A percentile compares a stretch with the other conserved stretches of the same genome.
Evolutionary conservation across 352 stramenopile species (phyloP).

Genomic region (Pythium brassicae): DNA sequence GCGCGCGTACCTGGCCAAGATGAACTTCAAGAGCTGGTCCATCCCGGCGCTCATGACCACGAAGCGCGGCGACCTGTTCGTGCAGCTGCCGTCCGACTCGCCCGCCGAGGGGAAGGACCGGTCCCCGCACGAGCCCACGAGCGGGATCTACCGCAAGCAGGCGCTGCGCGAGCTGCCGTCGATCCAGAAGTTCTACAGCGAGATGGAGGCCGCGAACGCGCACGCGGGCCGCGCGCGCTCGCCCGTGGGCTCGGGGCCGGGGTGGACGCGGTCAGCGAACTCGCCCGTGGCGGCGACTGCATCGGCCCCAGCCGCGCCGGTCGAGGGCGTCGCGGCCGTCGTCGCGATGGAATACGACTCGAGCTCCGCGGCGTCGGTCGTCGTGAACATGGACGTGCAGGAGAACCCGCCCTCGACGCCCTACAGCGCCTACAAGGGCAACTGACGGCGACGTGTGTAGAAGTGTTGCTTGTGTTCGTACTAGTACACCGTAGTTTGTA

Average conservation of each 20-base stretch:
- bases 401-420: slow-evolving; percentile 9
- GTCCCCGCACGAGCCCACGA: slow-evolving; percentile 13
- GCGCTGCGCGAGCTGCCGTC: slow-evolving; percentile 13
- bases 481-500: neutral
- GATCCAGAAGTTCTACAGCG: slow-evolving; percentile 17
- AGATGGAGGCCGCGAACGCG: slow-evolving; percentile 3
- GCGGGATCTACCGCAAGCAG: slow-evolving; percentile 16
- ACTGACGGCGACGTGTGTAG: too few species aligned
- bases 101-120: slow-evolving; percentile 7
- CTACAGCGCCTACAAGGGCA: slow-evolving; percentile 12
- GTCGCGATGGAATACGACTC: slow-evolving; percentile 11
- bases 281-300: neutral
- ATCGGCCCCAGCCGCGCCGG: neutral
- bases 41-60: slow-evolving; percentile 14
- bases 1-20: slow-evolving; percentile 13
- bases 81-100: slow-evolving; percentile 19
- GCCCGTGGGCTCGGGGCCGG: neutral
- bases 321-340: slow-evolving; percentile 4
- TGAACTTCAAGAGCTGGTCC: slow-evolving; percentile 7
- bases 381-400: slow-evolving; percentile 14
- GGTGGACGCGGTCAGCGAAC: neutral
- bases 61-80: slow-evolving; percentile 14
- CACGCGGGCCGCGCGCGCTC: neutral
- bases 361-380: slow-evolving; percentile 2
- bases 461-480: too few species aligned